phyloP scores from a whole-genome alignment of 2,329 filamentous ascomycete genomes.

The Cordyceps fumosorosea region DNA sequence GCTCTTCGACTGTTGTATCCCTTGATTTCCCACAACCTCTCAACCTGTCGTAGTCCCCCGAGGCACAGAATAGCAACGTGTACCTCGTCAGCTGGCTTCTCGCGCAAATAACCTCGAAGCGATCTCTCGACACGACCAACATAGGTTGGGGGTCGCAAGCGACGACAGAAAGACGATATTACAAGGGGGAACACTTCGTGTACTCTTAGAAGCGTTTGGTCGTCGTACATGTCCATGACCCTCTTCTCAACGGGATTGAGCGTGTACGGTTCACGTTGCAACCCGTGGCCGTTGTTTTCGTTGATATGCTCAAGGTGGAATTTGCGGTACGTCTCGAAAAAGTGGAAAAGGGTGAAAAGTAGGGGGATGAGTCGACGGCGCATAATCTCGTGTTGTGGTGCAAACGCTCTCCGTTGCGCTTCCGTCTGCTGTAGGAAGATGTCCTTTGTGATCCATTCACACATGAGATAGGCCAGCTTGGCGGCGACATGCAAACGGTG shows the following conservation, averaged over 20 bases:
- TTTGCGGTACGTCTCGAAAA: constrained; percentile 58
- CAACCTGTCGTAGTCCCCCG: constrained; percentile 56
- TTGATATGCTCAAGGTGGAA: constrained; percentile 51
- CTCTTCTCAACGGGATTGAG: constrained; percentile 55
- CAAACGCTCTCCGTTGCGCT: constrained; percentile 49
- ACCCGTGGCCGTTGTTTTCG: constrained; percentile 43
- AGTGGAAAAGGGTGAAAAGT: constrained; percentile 60
- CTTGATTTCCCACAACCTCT: constrained; percentile 60
- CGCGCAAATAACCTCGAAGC: constrained; percentile 56
- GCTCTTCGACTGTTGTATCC: constrained; percentile 55
- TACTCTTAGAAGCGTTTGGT: constrained; percentile 54
- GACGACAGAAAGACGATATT: constrained; percentile 57
- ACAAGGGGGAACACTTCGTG: constrained; percentile 60
- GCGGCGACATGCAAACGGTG: constrained; percentile 58
- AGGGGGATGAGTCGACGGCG: constrained; percentile 56
- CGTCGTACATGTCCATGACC: constrained; percentile 60
- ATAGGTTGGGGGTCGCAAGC: constrained; percentile 57
- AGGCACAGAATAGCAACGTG: constrained; percentile 54
- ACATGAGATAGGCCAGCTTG: constrained; percentile 56
- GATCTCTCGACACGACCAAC: constrained; percentile 56
- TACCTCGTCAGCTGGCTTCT: constrained; percentile 56
- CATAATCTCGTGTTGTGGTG: constrained; percentile 57
- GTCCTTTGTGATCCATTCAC: constrained; percentile 58
- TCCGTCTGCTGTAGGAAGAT: constrained; percentile 55
- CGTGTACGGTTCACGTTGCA: constrained; percentile 49